Percentiles rank a stretch among this genome's conserved stretches.
These are phyloP conservation scores for Monascus ruber DNA, from an alignment of 2,329 filamentous ascomycete genomes.

Conservation along the genomic window DNA sequence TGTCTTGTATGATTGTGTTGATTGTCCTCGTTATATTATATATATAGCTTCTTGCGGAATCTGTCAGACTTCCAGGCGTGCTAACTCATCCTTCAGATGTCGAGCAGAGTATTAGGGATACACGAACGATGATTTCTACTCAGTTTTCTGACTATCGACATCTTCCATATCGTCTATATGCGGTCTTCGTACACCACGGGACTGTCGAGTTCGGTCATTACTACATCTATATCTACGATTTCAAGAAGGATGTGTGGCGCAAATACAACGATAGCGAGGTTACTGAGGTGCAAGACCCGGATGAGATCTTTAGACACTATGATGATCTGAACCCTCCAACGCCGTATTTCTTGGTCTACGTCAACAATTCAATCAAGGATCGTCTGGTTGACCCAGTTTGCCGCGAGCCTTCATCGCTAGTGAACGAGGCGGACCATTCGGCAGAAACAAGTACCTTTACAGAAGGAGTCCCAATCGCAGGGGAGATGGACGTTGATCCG, in stretches of 20 bases:
- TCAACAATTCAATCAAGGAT: constrained; percentile 55
- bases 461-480: constrained; percentile 7
- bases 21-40: background rate
- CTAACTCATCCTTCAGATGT: constrained; percentile 14
- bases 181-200: constrained; percentile 79
- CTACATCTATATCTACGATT: constrained; percentile 94
- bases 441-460: constrained; percentile 4
- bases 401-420: constrained; percentile 16
- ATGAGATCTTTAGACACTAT: constrained; percentile 57
- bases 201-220: constrained; percentile 70
- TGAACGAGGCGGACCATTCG: background rate
- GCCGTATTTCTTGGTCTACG: constrained; percentile 74
- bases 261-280: constrained; percentile 89
- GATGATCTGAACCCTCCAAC: constrained; percentile 55
- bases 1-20: constrained; percentile 27
- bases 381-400: constrained; percentile 48
- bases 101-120: constrained; percentile 37
- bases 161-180: constrained; percentile 71
- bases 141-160: constrained; percentile 55
- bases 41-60: background rate
- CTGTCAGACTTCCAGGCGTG: background rate
- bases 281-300: constrained; percentile 51
- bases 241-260: constrained; percentile 68
- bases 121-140: constrained; percentile 39
- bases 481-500: constrained; percentile 17